Conservation (phyloP, 2,329 filamentous ascomycete genomes). For the Alternaria burnsii region DNA sequence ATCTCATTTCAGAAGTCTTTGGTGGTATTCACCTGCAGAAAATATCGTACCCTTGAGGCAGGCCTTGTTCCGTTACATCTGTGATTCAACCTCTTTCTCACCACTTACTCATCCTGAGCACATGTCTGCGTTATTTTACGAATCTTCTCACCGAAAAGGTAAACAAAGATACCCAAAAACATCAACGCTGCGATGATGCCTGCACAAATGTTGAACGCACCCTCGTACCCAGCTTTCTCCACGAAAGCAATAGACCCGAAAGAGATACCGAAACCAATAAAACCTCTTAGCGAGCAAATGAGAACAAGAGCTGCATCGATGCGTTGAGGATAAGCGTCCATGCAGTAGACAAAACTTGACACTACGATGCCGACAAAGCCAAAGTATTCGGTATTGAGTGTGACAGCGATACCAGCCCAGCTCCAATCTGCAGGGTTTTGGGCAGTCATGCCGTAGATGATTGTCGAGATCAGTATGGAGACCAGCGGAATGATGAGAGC, state of each 20-base stretch:
- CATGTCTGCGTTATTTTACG: constrained; percentile 8
- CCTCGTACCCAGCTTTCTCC: constrained; percentile 13
- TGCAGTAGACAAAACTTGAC: constrained; percentile 18
- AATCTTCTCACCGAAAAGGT: constrained; percentile 18
- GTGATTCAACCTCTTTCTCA: not conserved
- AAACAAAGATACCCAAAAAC: constrained; percentile 11
- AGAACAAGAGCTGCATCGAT: constrained; percentile 20
- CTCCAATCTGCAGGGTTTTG: constrained; percentile 15
- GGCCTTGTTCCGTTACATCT: not conserved
- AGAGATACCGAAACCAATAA: constrained; percentile 22
- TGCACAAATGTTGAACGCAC: constrained; percentile 20
- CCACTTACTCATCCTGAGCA: constrained; percentile 4
- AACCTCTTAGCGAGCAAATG: constrained; percentile 20
- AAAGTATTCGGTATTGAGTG: constrained; percentile 20
- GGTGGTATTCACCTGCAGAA: not conserved
- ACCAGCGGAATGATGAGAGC: constrained; percentile 15
- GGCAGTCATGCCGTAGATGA: constrained; percentile 18
- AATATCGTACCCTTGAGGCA: not conserved
- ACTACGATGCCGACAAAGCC: constrained; percentile 19
- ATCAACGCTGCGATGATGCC: constrained; percentile 19
- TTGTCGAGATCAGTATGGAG: constrained; percentile 14
- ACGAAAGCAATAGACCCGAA: constrained; percentile 17
- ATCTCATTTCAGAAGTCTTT: not conserved
- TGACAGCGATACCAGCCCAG: constrained; percentile 21
- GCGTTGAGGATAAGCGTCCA: constrained; percentile 22